A percentile compares a stretch with the other conserved stretches of the same genome.
Conservation (phyloP, 1,284 basidiomycete species). For the Melanopsichium pennsylvanicum region DNA sequence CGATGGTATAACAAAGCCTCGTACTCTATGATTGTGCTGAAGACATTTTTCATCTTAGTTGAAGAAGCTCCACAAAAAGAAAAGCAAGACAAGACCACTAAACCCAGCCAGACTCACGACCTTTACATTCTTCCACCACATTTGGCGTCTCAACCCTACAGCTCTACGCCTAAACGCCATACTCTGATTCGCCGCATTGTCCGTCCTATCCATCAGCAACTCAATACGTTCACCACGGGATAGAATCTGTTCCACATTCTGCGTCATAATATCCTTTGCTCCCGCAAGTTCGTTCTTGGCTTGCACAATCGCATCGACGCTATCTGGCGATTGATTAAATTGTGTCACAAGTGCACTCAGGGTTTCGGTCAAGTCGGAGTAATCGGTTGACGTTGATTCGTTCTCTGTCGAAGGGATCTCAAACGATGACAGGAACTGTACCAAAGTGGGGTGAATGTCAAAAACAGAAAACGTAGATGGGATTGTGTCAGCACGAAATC, state of each 20-base stretch:
- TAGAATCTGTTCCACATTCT: constrained; percentile 76
- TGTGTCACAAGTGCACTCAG: constrained; percentile 69
- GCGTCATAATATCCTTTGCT: constrained; percentile 95
- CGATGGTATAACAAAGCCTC: too few relatives aligned
- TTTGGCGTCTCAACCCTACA: constrained; percentile 82
- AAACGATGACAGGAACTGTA: constrained; percentile 41
- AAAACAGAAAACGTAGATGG: too few relatives aligned
- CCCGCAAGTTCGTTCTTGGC: constrained; percentile 90
- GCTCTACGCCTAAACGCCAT: constrained; percentile 94
- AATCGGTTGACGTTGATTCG: constrained; percentile 9
- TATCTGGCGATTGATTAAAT: constrained; percentile 86
- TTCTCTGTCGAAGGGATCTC: constrained; percentile 8
- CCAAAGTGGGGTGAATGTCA: too few relatives aligned
- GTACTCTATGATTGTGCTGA: too few relatives aligned
- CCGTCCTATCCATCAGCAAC: constrained; percentile 94
- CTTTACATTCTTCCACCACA: constrained; percentile 86
- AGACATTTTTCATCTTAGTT: constrained; percentile 5
- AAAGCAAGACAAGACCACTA: constrained; percentile 74
- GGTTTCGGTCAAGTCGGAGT: constrained; percentile 16
- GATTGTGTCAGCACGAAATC: too few relatives aligned
- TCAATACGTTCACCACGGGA: constrained; percentile 94
- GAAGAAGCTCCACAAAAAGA: constrained; percentile 33
- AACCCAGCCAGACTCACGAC: constrained; percentile 77
- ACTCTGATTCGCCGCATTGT: constrained; percentile 91
- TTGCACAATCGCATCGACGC: constrained; percentile 82